Conservation (phyloP, 2,329 filamentous ascomycete species). For the Ceratocystiopsis sp. region DNA sequence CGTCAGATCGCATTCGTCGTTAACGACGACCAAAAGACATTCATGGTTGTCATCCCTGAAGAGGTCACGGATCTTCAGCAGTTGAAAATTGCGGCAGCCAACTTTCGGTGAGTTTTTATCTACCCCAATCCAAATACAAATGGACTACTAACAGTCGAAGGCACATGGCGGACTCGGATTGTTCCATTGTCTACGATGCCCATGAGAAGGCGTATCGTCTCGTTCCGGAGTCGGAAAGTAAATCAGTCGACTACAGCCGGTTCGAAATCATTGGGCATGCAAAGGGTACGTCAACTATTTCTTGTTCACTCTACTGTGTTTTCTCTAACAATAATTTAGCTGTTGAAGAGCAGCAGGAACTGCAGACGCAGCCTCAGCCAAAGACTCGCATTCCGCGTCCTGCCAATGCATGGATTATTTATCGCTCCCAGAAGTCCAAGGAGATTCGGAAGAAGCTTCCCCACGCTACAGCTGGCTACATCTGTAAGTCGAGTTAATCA, state of each 20-base stretch:
- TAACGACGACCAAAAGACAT: not conserved
- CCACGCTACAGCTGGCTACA: slow-evolving; percentile 11
- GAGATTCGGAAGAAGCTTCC: slow-evolving; percentile 12
- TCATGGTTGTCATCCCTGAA: not conserved
- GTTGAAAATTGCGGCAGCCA: not conserved
- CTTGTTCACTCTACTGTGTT: no score
- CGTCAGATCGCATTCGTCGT: not conserved
- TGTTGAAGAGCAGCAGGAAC: not conserved
- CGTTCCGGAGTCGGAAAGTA: no score
- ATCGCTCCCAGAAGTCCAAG: slow-evolving; percentile 14
- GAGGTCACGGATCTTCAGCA: not conserved
- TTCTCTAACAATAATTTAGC: not conserved
- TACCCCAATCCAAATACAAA: no score
- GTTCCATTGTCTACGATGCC: no score
- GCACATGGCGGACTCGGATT: no score
- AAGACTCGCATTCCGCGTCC: slow-evolving; percentile 13
- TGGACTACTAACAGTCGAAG: no score
- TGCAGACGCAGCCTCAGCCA: no score
- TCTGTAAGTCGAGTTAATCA: slow-evolving; percentile 14
- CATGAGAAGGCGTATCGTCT: no score
- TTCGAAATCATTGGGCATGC: no score
- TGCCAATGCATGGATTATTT: slow-evolving; percentile 18
- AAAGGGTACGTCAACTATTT: no score
- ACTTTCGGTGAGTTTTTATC: no score
- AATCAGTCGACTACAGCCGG: no score